Conservation (phyloP, 345 rosid genomes). For the Euphorbia lathyris region DNA sequence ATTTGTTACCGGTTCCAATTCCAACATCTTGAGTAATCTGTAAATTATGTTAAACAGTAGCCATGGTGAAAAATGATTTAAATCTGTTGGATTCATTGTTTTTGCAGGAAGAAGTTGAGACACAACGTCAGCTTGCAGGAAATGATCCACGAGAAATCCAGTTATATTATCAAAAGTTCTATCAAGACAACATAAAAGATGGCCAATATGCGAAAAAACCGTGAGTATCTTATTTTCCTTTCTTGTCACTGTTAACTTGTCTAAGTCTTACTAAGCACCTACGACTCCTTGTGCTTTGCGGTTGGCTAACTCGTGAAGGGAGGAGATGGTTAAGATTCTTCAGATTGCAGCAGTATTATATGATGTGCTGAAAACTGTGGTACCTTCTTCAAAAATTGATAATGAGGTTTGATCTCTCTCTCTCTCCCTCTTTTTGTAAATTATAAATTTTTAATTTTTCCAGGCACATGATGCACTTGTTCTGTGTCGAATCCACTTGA, state of each 20-base stretch:
- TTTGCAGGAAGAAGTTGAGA: constrained; percentile 61
- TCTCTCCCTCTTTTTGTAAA: constrained; percentile 10
- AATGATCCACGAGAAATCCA: constrained; percentile 68
- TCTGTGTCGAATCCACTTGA: constrained; percentile 19
- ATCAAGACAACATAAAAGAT: constrained; percentile 48
- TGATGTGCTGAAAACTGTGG: constrained; percentile 72
- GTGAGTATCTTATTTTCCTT: constrained; percentile 47
- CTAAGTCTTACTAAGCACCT: constrained; percentile 10
- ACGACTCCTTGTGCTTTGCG: constrained; percentile 15
- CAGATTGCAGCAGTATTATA: constrained; percentile 85
- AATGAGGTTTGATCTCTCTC: constrained; percentile 66
- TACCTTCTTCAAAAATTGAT: constrained; percentile 45
- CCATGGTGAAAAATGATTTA: background rate
- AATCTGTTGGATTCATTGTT: constrained; percentile 17
- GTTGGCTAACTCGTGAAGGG: constrained; percentile 49
- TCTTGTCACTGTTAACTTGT: constrained; percentile 2
- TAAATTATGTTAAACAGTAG: background rate
- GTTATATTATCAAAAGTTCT: constrained; percentile 63
- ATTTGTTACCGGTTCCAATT: background rate
- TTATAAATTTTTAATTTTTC: background rate
- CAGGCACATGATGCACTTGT: constrained; percentile 2
- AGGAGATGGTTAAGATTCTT: constrained; percentile 85
- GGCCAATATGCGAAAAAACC: constrained; percentile 62
- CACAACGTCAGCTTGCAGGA: constrained; percentile 37
- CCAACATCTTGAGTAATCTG: background rate